A percentile compares a stretch with the other conserved stretches of the same genome.
Conservation (phyloP, 1,284 basidiomycete genomes). For the Trichosporon asahii region DNA sequence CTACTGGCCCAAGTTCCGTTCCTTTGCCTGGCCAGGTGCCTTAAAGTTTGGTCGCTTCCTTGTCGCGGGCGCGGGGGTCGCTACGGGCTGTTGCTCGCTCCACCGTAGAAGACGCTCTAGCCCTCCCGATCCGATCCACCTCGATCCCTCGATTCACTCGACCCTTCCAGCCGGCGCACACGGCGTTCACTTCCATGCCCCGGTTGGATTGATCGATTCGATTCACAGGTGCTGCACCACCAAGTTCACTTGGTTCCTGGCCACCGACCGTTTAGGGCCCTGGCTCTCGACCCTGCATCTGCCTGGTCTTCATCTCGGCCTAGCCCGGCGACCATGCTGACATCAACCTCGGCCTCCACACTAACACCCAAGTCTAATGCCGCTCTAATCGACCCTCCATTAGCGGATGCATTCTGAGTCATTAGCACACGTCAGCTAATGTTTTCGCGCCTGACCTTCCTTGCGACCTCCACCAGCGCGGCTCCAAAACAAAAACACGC, state of each 20-base stretch:
- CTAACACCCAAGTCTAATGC: not conserved
- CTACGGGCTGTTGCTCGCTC: not conserved
- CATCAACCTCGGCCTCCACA: not conserved
- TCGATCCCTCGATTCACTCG: not conserved
- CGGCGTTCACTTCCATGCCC: not conserved
- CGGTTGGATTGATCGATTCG: not conserved
- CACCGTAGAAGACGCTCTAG: not conserved
- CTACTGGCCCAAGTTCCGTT: not conserved
- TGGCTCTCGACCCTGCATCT: not conserved
- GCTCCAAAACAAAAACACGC: conserved; percentile 14
- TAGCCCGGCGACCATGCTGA: not conserved
- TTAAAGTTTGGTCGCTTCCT: not conserved
- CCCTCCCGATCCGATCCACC: not conserved
- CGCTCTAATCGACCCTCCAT: not conserved
- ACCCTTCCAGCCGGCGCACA: not conserved
- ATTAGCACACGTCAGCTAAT: conserved; percentile 17
- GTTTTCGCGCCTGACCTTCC: not conserved
- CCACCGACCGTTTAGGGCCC: not conserved
- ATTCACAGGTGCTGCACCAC: not conserved
- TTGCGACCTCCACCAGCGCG: not conserved
- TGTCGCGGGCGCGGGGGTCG: not conserved
- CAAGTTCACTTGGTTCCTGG: not conserved
- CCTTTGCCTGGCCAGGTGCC: not conserved
- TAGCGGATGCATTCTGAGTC: not conserved
- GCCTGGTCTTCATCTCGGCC: not conserved